Base-by-base conservation (phyloP, 2,329 filamentous ascomycete genomes). In the Fusarium liriodendri region DNA sequence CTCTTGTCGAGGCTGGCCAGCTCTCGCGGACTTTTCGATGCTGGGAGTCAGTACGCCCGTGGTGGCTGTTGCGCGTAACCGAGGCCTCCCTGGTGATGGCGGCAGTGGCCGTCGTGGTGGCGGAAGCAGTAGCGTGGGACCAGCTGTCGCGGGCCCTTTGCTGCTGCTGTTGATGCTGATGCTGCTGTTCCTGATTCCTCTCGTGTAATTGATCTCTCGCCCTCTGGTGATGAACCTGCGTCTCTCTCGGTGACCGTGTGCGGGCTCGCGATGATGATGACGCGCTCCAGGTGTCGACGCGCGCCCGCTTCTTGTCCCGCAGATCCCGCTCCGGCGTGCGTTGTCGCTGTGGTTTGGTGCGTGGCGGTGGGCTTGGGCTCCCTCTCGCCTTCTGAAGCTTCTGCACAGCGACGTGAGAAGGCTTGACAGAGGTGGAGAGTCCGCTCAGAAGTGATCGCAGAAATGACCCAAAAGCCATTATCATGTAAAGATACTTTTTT, bases 401-500 rank as follows among this genome's bases (percentile, higher is more conserved):
- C 72, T 54, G 71, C 37, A 47, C 58, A 29, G 38, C 40, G 22
- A 20, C 2, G 38, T 75, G 40, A 70, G 72, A 69, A 57, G 11
- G 14, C 11, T 62, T 27, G 5, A 38, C 18, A 25, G 57, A 67
- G 16, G 55, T 38, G 35, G 62, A 70, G 45, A 62, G 55, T 8
- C 20, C 50, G 25, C 64, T 32, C 22, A 73, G 50, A 29, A 75
- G 33, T 27, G 50, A 72, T 40, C 73, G 73, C 58, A 75, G 35
- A 66, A 63, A 62, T 50, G 63, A 62, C 52, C 73, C 55, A 55
- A 73, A 25, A 20, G 57, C 61, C 73, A 75, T 73, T 47, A 47
- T 47, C 42, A 47, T 47, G 42, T 27, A 27, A 47, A 47, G 42
- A 47, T 47, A 47, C 42, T 47, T 47, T 47, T 47, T 37, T 16